Conservation (phyloP, 192 early-diverging fungal genomes). For the Linderina pennispora region DNA sequence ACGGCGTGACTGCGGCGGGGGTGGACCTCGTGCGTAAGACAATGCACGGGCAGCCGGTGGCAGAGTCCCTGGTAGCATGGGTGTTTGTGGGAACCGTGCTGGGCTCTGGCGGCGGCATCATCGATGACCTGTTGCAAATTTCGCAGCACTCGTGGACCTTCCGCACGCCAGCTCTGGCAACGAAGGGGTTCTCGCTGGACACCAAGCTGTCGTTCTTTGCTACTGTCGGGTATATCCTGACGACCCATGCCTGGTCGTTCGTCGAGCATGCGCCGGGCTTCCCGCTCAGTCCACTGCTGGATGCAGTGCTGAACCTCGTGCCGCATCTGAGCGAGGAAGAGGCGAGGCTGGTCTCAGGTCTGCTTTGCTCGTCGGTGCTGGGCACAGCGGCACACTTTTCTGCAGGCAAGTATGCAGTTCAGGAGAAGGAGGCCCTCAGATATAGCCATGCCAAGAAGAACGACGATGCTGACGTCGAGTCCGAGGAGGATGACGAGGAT, state of each 20-base stretch:
- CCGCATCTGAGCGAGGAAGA: slow-evolving; percentile 38
- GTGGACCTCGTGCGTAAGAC: slow-evolving; percentile 44
- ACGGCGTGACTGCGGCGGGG: slow-evolving; percentile 46
- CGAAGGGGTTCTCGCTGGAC: slow-evolving; percentile 23
- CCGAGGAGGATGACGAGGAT: neutral
- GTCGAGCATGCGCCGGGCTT: slow-evolving; percentile 27
- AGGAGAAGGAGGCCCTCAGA: slow-evolving; percentile 15
- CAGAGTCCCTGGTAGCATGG: slow-evolving; percentile 46
- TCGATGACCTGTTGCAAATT: slow-evolving; percentile 48
- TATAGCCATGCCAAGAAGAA: slow-evolving; percentile 29
- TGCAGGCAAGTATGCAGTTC: slow-evolving; percentile 17
- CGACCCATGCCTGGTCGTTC: slow-evolving; percentile 48
- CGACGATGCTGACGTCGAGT: slow-evolving; percentile 6
- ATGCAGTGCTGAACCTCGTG: slow-evolving; percentile 22
- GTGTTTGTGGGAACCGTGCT: slow-evolving; percentile 40
- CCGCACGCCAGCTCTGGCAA: slow-evolving; percentile 40
- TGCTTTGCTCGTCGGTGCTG: slow-evolving; percentile 42
- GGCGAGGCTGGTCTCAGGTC: slow-evolving; percentile 32
- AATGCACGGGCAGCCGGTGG: slow-evolving; percentile 35
- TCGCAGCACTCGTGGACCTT: slow-evolving; percentile 28
- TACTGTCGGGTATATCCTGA: slow-evolving; percentile 41
- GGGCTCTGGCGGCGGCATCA: slow-evolving; percentile 49
- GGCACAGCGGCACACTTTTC: slow-evolving; percentile 22
- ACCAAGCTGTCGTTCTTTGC: slow-evolving; percentile 41
- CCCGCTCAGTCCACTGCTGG: slow-evolving; percentile 30